A percentile compares a stretch with the other conserved stretches of the same genome.
Evolutionary conservation across 139 green algal genomes (phyloP).

Genomic region (Picochlorum costavermella): DNA sequence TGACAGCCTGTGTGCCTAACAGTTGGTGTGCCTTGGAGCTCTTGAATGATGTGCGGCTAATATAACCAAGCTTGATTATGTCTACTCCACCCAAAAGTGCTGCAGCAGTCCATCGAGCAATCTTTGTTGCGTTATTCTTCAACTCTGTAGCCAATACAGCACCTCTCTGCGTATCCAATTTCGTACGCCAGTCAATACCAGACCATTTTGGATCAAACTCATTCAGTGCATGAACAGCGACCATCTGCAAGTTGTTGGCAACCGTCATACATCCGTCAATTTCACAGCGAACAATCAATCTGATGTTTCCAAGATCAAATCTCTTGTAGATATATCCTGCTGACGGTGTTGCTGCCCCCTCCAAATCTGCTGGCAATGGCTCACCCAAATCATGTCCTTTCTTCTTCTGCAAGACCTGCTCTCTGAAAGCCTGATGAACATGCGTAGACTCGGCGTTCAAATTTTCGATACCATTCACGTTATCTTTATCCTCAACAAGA

Average conservation of each 20-base stretch:
- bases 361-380: neutral
- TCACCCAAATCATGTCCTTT: slow-evolving; percentile 7
- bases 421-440: slow-evolving; percentile 88
- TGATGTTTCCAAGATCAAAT: slow-evolving; percentile 56
- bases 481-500: slow-evolving; percentile 77
- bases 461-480: slow-evolving; percentile 84
- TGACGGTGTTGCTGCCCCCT: neutral
- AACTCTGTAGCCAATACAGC: slow-evolving; percentile 94
- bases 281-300: slow-evolving; percentile 84
- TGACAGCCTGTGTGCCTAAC: slow-evolving; percentile 65
- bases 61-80: slow-evolving; percentile 91
- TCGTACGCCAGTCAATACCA: slow-evolving; percentile 86
- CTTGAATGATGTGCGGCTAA: slow-evolving; percentile 34
- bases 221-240: slow-evolving; percentile 90
- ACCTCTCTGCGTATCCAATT: slow-evolving; percentile 91
- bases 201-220: slow-evolving; percentile 81
- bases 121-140: slow-evolving; percentile 98
- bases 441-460: slow-evolving; percentile 82
- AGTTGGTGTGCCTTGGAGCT: slow-evolving; percentile 85
- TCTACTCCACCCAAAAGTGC: slow-evolving; percentile 83
- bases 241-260: slow-evolving; percentile 48
- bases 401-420: slow-evolving; percentile 64
- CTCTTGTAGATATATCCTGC: slow-evolving; percentile 62
- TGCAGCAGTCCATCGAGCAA: slow-evolving; percentile 92
- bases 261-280: slow-evolving; percentile 69